These are phyloP conservation scores for Pholiota molesta DNA, from an alignment of 768 basidiomycete genomes.

Conservation along the genomic window DNA sequence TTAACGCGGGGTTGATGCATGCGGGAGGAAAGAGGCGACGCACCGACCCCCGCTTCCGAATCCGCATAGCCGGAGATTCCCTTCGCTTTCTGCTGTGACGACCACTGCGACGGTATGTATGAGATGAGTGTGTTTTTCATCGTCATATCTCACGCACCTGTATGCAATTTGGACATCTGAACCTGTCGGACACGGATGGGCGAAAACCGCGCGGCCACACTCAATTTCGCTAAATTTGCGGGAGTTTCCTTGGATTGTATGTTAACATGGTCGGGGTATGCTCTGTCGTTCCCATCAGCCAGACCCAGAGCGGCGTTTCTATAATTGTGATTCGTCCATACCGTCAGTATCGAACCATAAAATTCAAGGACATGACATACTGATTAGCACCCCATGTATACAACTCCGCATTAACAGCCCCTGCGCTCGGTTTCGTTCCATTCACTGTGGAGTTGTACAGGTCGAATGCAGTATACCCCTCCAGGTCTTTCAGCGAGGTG, in stretches of 20 bases:
- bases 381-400: conserved; percentile 89
- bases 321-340: not conserved
- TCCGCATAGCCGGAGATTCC: conserved; percentile 85
- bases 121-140: not conserved
- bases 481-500: conserved; percentile 71
- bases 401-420: conserved; percentile 55
- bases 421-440: conserved; percentile 60
- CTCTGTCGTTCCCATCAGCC: conserved; percentile 77
- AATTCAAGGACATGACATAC: conserved; percentile 35
- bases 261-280: conserved; percentile 75
- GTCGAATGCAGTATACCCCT: conserved; percentile 92
- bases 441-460: conserved; percentile 89
- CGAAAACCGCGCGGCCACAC: conserved; percentile 54
- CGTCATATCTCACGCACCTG: conserved; percentile 46
- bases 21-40: conserved; percentile 22
- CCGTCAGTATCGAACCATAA: not conserved
- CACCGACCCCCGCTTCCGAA: conserved; percentile 88
- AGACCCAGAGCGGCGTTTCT: conserved; percentile 91
- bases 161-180: conserved; percentile 88
- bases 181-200: conserved; percentile 67
- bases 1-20: not conserved
- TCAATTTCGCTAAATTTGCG: conserved; percentile 23
- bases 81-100: conserved; percentile 71
- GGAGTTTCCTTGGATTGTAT: conserved; percentile 43
- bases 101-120: conserved; percentile 35